A percentile compares a stretch with the other conserved stretches of the same genome.
Evolutionary conservation across 164 flowering plant species (phyloP).

Genomic region (Buxus sempervirens): DNA sequence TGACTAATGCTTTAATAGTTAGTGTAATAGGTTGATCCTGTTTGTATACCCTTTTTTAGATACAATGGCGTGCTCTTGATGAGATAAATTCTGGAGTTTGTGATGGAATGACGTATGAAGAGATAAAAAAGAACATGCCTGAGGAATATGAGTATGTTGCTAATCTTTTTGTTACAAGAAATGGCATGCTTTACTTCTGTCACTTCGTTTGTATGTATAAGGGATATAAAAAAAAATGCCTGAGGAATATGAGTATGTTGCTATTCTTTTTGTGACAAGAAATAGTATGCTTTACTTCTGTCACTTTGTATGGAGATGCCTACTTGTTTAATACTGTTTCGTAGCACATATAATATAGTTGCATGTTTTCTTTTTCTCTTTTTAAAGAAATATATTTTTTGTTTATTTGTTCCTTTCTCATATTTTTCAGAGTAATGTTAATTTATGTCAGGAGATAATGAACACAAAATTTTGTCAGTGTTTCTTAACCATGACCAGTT

Average conservation of each 20-base stretch:
- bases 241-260: constrained; percentile 89
- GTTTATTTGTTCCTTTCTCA: no score
- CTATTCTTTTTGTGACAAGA: not conserved
- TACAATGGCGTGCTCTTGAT: constrained; percentile 99
- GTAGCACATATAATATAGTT: no score
- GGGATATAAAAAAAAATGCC: constrained; percentile 98
- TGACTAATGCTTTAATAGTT: not conserved
- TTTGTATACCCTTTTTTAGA: constrained; percentile 33
- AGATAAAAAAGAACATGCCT: constrained; percentile 96
- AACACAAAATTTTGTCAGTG: no score
- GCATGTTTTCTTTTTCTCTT: no score
- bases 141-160: constrained; percentile 89
- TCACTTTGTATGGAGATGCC: not conserved
- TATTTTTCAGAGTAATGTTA: no score
- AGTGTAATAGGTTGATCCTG: not conserved
- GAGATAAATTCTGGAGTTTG: constrained; percentile 98
- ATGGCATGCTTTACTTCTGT: not conserved
- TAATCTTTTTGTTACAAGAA: not conserved
- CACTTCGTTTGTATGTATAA: constrained; percentile 13
- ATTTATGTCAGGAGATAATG: no score
- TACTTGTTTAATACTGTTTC: no score
- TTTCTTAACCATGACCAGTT: no score
- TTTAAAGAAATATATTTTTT: no score
- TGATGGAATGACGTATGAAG: constrained; percentile 99
- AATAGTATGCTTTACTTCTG: not conserved